phyloP scores from a whole-genome alignment of 345 rosid species.

The Salix brachista region DNA sequence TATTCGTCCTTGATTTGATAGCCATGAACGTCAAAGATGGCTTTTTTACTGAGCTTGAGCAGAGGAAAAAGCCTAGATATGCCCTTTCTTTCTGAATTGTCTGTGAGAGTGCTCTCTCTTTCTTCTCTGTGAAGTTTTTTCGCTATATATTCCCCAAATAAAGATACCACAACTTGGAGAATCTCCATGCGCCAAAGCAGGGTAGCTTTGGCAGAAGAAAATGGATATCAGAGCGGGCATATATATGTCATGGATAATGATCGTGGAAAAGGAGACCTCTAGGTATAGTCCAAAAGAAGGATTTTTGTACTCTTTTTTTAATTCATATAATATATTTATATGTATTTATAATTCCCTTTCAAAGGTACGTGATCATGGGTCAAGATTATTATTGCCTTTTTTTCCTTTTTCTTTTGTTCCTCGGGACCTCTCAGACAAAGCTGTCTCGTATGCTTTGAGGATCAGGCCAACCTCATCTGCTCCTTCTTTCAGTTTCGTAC shows the following conservation, averaged over 20 bases:
- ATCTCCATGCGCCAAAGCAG: slow-evolving; percentile 38
- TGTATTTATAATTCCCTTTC: neutral
- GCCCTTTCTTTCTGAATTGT: slow-evolving; percentile 3
- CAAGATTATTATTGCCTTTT: slow-evolving; percentile 23
- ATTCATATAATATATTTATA: neutral
- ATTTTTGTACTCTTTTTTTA: slow-evolving; percentile 30
- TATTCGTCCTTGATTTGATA: slow-evolving; percentile 25
- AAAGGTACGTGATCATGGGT: slow-evolving; percentile 20
- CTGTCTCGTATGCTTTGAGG: slow-evolving; percentile 44
- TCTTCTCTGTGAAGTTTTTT: slow-evolving; percentile 35
- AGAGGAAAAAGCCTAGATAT: slow-evolving; percentile 41
- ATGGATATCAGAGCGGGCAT: slow-evolving; percentile 24
- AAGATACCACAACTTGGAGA: slow-evolving; percentile 42
- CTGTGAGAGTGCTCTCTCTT: slow-evolving; percentile 4
- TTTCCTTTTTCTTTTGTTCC: slow-evolving; percentile 25
- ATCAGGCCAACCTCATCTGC: slow-evolving; percentile 28
- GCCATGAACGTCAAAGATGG: slow-evolving; percentile 33
- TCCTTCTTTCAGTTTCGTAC: slow-evolving; percentile 12
- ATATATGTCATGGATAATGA: slow-evolving; percentile 28
- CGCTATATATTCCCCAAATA: slow-evolving; percentile 15
- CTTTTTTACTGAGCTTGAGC: slow-evolving; percentile 31
- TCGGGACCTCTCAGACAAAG: slow-evolving; percentile 58
- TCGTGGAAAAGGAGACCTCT: slow-evolving; percentile 11
- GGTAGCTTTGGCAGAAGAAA: slow-evolving; percentile 30
- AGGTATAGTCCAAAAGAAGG: slow-evolving; percentile 40